Base-by-base conservation (phyloP, 2,329 filamentous ascomycete genomes). In the Aspergillus carbonarius region DNA sequence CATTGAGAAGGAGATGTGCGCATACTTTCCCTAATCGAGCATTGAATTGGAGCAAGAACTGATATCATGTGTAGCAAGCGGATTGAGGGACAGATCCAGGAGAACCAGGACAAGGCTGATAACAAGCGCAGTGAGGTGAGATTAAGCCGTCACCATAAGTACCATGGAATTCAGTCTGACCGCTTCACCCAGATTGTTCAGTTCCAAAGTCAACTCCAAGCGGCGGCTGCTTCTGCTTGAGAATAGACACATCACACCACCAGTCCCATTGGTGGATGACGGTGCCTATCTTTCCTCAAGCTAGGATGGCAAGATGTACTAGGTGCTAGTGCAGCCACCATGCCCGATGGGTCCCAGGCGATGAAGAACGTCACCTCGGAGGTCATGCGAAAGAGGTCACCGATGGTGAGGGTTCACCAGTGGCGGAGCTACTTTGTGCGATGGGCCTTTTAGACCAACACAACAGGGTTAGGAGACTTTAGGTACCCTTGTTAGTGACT, bases 1-100 rank as follows among this genome's bases (percentile, higher is more conserved):
- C 71, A 99, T 99, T 65, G 85, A 88, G 65, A 91, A 93, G 70
- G 93, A 99, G 73, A 95, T 98, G 92, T 96, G 74, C 75, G 88
- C 73, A 55, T 54, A 27, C 12, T 12, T 18, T 23, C 20, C 15
- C 15, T 1, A 20, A 30, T 49, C 12, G 34, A 8, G 4, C 35
- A 12, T 46, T 35, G 15, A 18, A 50, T 48, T 46, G 25, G 25
- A 18, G 35, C 12, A 18, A 59, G 62, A 39, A 64, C 59, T 50
- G 25, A 56, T 46, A 18, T 40, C 32, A 20, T 46, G 13, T 39
- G 47, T 62, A 89, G 87, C 71, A 85, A 86, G 70, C 82, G 88
- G 25, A 83, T 90, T 51, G 88, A 91, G 70, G 80, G 79, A 48
- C 85, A 87, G 68, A 89, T 91, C 63, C 79, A 82, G 62, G 84